Evolutionary conservation across 768 basidiomycete species (phyloP).

Genomic region (Heimioporus sp.): DNA sequence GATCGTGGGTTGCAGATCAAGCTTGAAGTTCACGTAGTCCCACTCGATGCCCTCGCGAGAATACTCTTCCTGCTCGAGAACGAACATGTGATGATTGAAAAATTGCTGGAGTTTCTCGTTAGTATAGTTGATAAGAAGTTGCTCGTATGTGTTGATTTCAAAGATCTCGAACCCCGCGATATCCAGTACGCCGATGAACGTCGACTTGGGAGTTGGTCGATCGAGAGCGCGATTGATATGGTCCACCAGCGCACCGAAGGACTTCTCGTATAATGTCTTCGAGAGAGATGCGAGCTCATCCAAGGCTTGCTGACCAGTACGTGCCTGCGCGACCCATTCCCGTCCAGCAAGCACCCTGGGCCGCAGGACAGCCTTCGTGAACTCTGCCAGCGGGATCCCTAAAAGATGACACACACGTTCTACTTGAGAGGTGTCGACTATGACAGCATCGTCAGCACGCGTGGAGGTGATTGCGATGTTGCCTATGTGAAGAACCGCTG

Average conservation of each 20-base stretch:
- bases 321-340: conserved; percentile 94
- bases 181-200: conserved; percentile 97
- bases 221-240: conserved; percentile 93
- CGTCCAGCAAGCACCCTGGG: conserved; percentile 92
- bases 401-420: conserved; percentile 89
- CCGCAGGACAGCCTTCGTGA: conserved; percentile 82
- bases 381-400: conserved; percentile 83
- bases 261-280: conserved; percentile 97
- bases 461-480: conserved; percentile 84
- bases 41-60: conserved; percentile 94
- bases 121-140: conserved; percentile 97
- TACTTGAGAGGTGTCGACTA: conserved; percentile 82
- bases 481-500: conserved; percentile 92
- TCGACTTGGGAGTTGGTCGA: conserved; percentile 85
- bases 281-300: conserved; percentile 90
- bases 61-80: conserved; percentile 98
- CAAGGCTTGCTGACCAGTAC: conserved; percentile 86
- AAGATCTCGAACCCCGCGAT: conserved; percentile 99
- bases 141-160: conserved; percentile 93
- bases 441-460: conserved; percentile 73
- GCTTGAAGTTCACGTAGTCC: conserved; percentile 97
- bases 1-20: conserved; percentile 97
- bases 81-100: conserved; percentile 99
- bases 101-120: conserved; percentile 99
- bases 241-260: conserved; percentile 91